phyloP scores from a whole-genome alignment of 176 grass and related monocot genomes.

The Paspalum notatum region DNA sequence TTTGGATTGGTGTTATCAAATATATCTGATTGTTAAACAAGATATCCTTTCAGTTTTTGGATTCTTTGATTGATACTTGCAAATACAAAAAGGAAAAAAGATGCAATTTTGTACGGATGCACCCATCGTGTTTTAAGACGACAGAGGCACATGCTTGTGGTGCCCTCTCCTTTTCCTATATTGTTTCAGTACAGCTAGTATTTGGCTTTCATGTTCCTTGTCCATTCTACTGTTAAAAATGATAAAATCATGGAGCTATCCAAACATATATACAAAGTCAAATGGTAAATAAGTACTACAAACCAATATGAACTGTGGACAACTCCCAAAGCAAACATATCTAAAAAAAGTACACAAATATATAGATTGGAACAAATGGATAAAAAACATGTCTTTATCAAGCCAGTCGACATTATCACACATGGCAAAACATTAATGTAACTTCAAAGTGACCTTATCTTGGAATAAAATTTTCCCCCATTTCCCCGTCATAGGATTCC shows the following conservation, averaged over 20 bases:
- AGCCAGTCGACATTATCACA: neutral
- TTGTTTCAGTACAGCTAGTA: neutral
- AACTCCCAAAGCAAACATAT: neutral
- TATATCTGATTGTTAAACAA: conserved; percentile 36
- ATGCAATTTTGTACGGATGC: conserved; percentile 36
- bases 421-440: neutral
- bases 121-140: conserved; percentile 25
- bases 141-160: conserved; percentile 44
- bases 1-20: conserved; percentile 31
- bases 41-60: conserved; percentile 19
- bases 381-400: neutral
- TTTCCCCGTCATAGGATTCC: conserved; percentile 49
- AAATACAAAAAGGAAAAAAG: neutral
- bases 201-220: neutral
- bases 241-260: neutral
- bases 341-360: neutral
- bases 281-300: neutral
- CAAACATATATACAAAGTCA: neutral
- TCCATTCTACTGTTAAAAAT: neutral
- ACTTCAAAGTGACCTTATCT: conserved; percentile 37
- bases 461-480: conserved; percentile 20
- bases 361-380: neutral
- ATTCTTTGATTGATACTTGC: conserved; percentile 34
- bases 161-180: conserved; percentile 8
- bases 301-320: neutral